phyloP scores from a whole-genome alignment of 2,329 filamentous ascomycete genomes.

The Cryphonectria naterciae region DNA sequence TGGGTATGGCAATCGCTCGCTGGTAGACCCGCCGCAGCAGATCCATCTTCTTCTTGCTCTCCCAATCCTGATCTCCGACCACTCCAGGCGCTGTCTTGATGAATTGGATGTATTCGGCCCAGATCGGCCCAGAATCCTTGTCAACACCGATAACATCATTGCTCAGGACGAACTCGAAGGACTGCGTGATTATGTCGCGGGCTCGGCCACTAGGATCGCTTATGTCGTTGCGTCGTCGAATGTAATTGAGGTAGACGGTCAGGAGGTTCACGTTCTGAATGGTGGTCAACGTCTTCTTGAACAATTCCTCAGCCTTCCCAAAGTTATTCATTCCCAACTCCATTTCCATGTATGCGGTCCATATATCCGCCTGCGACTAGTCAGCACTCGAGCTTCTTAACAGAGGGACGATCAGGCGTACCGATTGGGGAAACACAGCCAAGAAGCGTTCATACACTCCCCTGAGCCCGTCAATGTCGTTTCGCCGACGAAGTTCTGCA shows the following conservation, averaged over 20 bases:
- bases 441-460: slow-evolving; percentile 85
- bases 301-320: slow-evolving; percentile 78
- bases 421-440: slow-evolving; percentile 84
- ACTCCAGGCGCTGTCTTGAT: slow-evolving; percentile 85
- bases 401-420: slow-evolving; percentile 57
- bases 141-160: slow-evolving; percentile 78
- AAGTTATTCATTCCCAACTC: slow-evolving; percentile 88
- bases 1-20: slow-evolving; percentile 84
- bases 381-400: slow-evolving; percentile 24
- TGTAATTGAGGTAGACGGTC: slow-evolving; percentile 93
- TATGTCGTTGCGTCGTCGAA: slow-evolving; percentile 87
- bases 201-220: slow-evolving; percentile 79
- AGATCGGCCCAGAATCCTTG: slow-evolving; percentile 85
- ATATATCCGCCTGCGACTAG: slow-evolving; percentile 79
- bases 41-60: slow-evolving; percentile 98
- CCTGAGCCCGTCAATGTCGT: slow-evolving; percentile 80
- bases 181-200: slow-evolving; percentile 77
- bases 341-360: slow-evolving; percentile 87
- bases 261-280: slow-evolving; percentile 86
- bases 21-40: slow-evolving; percentile 90
- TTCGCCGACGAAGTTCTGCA: slow-evolving; percentile 78
- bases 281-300: slow-evolving; percentile 76
- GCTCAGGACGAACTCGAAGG: slow-evolving; percentile 90
- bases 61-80: slow-evolving; percentile 86
- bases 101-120: slow-evolving; percentile 95